phyloP scores from a whole-genome alignment of 257 asterid species.

The Echites panduratus region DNA sequence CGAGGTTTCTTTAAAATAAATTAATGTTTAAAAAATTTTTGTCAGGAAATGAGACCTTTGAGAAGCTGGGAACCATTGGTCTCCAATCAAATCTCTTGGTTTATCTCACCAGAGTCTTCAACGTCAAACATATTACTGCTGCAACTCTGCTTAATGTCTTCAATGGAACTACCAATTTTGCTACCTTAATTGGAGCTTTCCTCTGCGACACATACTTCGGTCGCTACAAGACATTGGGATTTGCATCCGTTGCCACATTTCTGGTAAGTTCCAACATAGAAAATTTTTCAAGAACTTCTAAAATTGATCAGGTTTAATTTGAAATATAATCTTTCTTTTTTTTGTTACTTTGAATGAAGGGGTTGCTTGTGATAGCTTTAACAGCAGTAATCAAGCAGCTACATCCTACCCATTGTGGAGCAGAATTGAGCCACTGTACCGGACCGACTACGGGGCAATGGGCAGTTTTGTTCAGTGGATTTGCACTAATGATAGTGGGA shows the following conservation, averaged over 20 bases:
- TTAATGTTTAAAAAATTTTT: neutral
- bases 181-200: constrained; percentile 66
- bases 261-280: constrained; percentile 21
- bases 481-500: constrained; percentile 48
- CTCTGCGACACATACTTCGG: constrained; percentile 65
- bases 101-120: constrained; percentile 61
- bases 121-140: constrained; percentile 48
- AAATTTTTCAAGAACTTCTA: neutral
- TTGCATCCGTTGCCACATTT: constrained; percentile 45
- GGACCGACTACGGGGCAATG: constrained; percentile 50
- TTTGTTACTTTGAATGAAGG: constrained; percentile 21
- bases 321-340: neutral
- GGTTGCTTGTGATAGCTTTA: constrained; percentile 38
- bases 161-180: constrained; percentile 65
- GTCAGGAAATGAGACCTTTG: constrained; percentile 73
- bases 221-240: constrained; percentile 60
- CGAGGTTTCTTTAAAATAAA: too few species aligned
- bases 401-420: constrained; percentile 52
- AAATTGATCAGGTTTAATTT: neutral
- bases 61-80: constrained; percentile 83
- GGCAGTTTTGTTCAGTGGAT: constrained; percentile 51
- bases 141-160: constrained; percentile 48
- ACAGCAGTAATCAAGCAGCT: constrained; percentile 53
- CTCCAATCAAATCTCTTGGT: constrained; percentile 51
- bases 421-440: constrained; percentile 22